Percentiles rank a stretch among this genome's conserved stretches.
Evolutionary conservation across 2,329 filamentous ascomycete species (phyloP).

Genomic region (Xylariomycetidae sp.): DNA sequence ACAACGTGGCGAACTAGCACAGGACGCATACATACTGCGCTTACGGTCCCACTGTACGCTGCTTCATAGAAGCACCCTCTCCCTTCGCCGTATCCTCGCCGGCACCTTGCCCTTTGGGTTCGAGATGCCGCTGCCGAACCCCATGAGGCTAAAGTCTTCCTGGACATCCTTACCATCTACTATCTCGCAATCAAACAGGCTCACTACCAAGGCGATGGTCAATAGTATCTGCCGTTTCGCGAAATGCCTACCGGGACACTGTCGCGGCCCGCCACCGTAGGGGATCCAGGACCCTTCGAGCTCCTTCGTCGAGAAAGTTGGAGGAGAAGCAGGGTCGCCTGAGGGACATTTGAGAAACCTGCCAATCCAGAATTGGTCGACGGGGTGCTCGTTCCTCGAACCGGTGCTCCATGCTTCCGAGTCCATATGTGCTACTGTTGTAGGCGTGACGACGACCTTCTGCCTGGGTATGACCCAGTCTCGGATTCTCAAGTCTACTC

Average conservation of each 20-base stretch:
- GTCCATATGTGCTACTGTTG: conserved; percentile 26
- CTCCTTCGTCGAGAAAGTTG: conserved; percentile 20
- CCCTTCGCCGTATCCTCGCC: conserved; percentile 5
- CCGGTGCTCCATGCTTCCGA: conserved; percentile 16
- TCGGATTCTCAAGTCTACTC: conserved; percentile 15
- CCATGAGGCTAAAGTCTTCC: conserved; percentile 21
- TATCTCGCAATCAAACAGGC: conserved; percentile 22
- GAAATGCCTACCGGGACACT: conserved; percentile 25
- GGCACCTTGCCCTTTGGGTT: conserved; percentile 14
- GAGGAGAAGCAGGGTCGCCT: conserved; percentile 4
- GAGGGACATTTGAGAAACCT: conserved; percentile 17
- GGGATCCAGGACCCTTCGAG: conserved; percentile 25
- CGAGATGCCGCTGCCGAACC: conserved; percentile 23
- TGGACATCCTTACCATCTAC: conserved; percentile 10
- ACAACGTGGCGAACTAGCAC: too few species aligned
- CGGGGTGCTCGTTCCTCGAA: conserved; percentile 15
- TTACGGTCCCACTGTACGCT: too few species aligned
- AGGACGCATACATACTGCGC: too few species aligned
- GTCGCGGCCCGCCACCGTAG: conserved; percentile 22
- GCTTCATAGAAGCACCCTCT: too few species aligned
- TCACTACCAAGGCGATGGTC: conserved; percentile 13
- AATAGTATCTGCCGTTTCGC: conserved; percentile 25
- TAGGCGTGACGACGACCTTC: conserved; percentile 18
- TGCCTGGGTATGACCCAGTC: conserved; percentile 18
- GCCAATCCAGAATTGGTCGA: conserved; percentile 21